Evolutionary conservation across 345 rosid species (phyloP).

Genomic region (Lumnitzera littorea): DNA sequence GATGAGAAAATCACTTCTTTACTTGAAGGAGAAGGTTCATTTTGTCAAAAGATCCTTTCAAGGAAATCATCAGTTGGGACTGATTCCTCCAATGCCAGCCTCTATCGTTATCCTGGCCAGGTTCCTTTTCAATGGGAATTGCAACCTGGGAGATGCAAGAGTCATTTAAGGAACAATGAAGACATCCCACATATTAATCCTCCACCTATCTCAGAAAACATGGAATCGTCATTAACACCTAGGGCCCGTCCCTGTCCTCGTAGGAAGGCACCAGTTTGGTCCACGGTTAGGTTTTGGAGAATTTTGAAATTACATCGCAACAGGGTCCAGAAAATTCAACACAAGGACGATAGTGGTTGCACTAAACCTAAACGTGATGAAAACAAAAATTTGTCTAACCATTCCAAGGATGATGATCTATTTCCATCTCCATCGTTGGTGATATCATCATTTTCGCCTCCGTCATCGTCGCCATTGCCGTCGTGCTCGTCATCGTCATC

Average conservation of each 20-base stretch:
- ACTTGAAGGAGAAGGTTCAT: slow-evolving; percentile 27
- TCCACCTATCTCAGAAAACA: slow-evolving; percentile 4
- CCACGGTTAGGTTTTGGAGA: slow-evolving; percentile 39
- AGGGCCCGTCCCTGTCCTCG: slow-evolving; percentile 7
- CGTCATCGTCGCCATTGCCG: no score
- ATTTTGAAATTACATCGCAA: neutral
- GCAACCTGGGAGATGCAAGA: slow-evolving; percentile 50
- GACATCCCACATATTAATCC: slow-evolving; percentile 22
- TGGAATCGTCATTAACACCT: neutral
- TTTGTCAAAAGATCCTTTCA: slow-evolving; percentile 30
- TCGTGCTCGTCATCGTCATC: no score
- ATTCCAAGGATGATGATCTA: no score
- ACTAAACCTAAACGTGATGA: no score
- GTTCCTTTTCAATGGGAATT: slow-evolving; percentile 67
- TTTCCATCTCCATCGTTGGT: no score
- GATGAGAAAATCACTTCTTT: slow-evolving; percentile 18
- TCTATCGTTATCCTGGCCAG: slow-evolving; percentile 23
- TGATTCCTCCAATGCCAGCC: slow-evolving; percentile 24
- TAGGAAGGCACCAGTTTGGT: slow-evolving; percentile 19
- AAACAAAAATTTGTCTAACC: no score
- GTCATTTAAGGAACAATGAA: slow-evolving; percentile 20
- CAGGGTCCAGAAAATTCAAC: no score
- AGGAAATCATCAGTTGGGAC: slow-evolving; percentile 29
- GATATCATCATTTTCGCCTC: no score
- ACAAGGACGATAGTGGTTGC: no score